Evolutionary conservation across 2,329 filamentous ascomycete genomes (phyloP), one percentile per base, ranked within the genome.

Genomic region (Aspergillus versicolor): DNA sequence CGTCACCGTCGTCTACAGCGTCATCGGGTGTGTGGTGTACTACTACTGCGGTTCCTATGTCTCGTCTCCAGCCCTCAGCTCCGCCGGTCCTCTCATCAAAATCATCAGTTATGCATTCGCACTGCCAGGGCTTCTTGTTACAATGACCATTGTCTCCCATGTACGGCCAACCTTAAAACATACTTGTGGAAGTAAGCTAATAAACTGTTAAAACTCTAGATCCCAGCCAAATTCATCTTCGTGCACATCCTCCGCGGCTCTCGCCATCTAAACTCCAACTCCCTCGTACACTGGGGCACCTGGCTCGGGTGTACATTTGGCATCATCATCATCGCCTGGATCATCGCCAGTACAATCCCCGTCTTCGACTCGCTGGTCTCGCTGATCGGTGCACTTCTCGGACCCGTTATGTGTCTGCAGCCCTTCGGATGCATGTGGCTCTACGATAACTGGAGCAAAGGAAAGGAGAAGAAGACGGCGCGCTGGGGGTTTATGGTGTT

Each of bases 21-120:
- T 67, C 6, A 68, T 76, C 34, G 69, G 70, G 7, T 56, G 67
- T 4, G 70, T 79, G 0, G 72, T 80, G 1, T 80, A 80, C 66
- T 73, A 71, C 60, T 79, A 66, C 61, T 78, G 75, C 54, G 78
- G 78, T 1, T 72, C 70, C 0, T 75, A 70, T 45, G 73, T 81
- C 9, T 70, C 77, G 0, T 78, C 76, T 0, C 78, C 78, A 0
- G 76, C 76, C 0, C 69, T 81, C 2, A 78, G 76, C 1, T 77
- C 75, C 22, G 77, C 77, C 1, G 78, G 78, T 0, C 8, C 34
- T 0, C 42, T 64, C 0, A 67, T 79, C 49, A 79, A 79, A 67
- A 77, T 72, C 54, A 64, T 78, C 17, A 67, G 68, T 52, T 80
- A 78, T 52, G 77, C 75, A 9, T 50, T 70, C 15, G 68, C 64